A percentile compares a stretch with the other conserved stretches of the same genome.
phyloP scores from a whole-genome alignment of 768 basidiomycete genomes.

The Collybiopsis confluens region DNA sequence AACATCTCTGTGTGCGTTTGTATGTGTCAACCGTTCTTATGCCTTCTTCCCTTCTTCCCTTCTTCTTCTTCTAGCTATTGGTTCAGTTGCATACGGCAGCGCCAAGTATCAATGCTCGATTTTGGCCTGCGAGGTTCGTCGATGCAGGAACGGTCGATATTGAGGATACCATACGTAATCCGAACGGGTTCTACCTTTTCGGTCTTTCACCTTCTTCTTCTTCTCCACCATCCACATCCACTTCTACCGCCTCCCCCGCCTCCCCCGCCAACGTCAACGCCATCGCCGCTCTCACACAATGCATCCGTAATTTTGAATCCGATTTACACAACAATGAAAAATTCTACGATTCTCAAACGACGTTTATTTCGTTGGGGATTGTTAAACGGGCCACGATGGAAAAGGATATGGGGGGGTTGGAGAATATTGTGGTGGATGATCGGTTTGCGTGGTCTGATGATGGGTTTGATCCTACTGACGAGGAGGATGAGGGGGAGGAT shows the following conservation, averaged over 20 bases:
- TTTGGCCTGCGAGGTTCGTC: slow-evolving; percentile 17
- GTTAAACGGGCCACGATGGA: not conserved
- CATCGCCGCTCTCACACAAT: not conserved
- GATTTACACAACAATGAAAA: slow-evolving; percentile 10
- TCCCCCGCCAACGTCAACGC: not conserved
- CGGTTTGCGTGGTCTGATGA: slow-evolving; percentile 13
- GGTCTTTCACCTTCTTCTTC: slow-evolving; percentile 10
- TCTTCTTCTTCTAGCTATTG: slow-evolving; percentile 10
- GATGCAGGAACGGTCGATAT: slow-evolving; percentile 5
- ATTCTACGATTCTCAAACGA: slow-evolving; percentile 13
- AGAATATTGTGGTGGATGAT: slow-evolving; percentile 7
- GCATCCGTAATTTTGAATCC: slow-evolving; percentile 14
- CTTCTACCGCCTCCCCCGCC: not conserved
- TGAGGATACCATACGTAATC: not conserved
- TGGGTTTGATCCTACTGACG: slow-evolving; percentile 10
- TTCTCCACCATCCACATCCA: not conserved
- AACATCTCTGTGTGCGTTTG: no score
- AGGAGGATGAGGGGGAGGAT: slow-evolving; percentile 9
- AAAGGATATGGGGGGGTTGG: not conserved
- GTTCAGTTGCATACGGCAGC: slow-evolving; percentile 13
- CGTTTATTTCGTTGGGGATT: slow-evolving; percentile 7
- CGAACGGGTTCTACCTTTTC: slow-evolving; percentile 18
- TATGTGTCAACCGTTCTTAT: no score
- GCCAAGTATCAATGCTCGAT: slow-evolving; percentile 6
- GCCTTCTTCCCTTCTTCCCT: no score